Conservation (phyloP, 345 rosid species). For the Sisymbrium irio region DNA sequence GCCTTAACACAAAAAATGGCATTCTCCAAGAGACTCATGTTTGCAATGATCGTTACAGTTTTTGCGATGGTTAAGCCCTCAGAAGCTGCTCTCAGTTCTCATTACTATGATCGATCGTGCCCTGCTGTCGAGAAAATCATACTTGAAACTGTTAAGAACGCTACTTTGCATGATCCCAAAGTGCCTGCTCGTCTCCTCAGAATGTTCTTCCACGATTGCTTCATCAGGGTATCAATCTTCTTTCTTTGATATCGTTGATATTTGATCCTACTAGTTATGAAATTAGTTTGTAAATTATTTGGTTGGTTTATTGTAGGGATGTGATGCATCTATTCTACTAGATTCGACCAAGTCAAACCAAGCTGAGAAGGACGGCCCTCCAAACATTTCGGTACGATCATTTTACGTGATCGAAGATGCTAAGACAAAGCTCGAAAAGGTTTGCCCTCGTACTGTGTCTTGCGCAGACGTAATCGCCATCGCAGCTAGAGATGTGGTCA, state of each 20-base stretch:
- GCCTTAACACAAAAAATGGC: conserved; percentile 35
- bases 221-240: conserved; percentile 56
- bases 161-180: conserved; percentile 61
- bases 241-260: not conserved
- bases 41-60: conserved; percentile 20
- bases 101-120: conserved; percentile 66
- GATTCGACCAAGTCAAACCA: conserved; percentile 57
- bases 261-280: not conserved
- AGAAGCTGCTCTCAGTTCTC: conserved; percentile 43
- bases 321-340: conserved; percentile 75
- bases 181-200: conserved; percentile 81
- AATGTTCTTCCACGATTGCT: conserved; percentile 93
- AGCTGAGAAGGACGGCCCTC: conserved; percentile 91
- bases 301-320: conserved; percentile 50
- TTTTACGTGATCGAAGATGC: conserved; percentile 79
- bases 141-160: conserved; percentile 50
- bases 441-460: conserved; percentile 64
- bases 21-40: conserved; percentile 16
- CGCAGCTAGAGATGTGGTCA: conserved; percentile 78
- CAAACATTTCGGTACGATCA: conserved; percentile 67
- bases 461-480: conserved; percentile 71
- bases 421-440: conserved; percentile 63
- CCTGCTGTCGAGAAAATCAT: conserved; percentile 69
- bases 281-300: not conserved
- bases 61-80: conserved; percentile 29